A percentile compares a stretch with the other conserved stretches of the same genome.
Evolutionary conservation across 2,329 filamentous ascomycete genomes (phyloP).

Genomic region (Xylaria polymorpha): DNA sequence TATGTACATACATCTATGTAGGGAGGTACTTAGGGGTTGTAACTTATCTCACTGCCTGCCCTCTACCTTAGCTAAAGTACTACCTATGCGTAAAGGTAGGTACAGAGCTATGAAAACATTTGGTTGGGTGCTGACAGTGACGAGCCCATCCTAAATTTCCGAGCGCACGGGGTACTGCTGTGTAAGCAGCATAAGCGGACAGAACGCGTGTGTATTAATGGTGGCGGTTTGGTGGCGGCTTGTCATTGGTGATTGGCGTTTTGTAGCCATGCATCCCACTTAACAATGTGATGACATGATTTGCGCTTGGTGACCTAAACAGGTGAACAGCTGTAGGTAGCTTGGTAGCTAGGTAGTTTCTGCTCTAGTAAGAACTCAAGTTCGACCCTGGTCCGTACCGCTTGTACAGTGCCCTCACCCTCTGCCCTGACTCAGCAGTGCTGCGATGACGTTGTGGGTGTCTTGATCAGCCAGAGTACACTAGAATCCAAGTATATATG

Average conservation of each 20-base stretch:
- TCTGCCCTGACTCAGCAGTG: background rate
- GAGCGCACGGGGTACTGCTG: background rate
- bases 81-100: no score
- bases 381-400: background rate
- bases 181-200: background rate
- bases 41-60: background rate
- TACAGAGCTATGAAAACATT: background rate
- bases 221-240: conserved; percentile 14
- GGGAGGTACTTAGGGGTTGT: no score
- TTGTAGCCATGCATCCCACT: conserved; percentile 22
- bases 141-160: background rate
- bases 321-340: background rate
- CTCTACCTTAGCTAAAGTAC: no score
- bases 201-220: background rate
- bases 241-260: conserved; percentile 16
- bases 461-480: background rate
- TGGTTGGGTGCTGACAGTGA: conserved; percentile 16
- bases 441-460: background rate
- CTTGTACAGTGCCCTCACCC: background rate
- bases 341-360: no score
- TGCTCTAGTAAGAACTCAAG: background rate
- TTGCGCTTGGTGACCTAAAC: conserved; percentile 17
- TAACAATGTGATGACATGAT: conserved; percentile 28
- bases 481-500: background rate
- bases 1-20: no score